Percentiles rank a stretch among this genome's conserved stretches.
phyloP scores from a whole-genome alignment of 768 basidiomycete species.

The Russula lepida region DNA sequence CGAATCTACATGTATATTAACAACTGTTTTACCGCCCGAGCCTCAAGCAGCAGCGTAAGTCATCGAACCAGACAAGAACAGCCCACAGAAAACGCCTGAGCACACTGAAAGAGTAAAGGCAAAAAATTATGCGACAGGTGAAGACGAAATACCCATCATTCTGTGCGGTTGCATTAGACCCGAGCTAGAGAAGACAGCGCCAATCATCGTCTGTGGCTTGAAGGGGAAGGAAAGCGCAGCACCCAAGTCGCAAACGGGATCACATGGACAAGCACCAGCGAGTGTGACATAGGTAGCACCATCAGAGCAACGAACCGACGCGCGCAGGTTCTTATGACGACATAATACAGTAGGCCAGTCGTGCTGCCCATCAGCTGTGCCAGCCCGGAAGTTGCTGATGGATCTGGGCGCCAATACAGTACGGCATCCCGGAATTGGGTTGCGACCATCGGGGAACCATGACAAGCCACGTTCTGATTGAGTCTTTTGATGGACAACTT shows the following conservation, averaged over 20 bases:
- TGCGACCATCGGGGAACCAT: no score
- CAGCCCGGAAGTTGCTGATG: no score
- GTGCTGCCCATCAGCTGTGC: no score
- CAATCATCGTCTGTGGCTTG: background rate
- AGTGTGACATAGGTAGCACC: background rate
- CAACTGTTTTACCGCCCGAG: background rate
- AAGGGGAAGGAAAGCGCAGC: background rate
- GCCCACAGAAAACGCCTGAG: background rate
- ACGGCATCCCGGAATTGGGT: no score
- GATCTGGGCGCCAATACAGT: no score
- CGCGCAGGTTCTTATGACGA: no score
- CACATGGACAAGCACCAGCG: background rate
- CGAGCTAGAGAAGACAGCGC: background rate
- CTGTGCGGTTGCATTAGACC: background rate
- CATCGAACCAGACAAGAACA: background rate
- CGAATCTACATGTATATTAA: background rate
- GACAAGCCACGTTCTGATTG: no score
- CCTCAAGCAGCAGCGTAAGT: background rate
- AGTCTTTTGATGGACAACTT: no score
- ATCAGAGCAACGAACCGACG: background rate
- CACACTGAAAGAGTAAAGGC: no score
- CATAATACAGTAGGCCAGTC: no score
- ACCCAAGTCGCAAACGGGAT: background rate
- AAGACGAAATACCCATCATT: background rate
- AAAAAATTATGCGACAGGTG: background rate